Evolutionary conservation across 2,329 filamentous ascomycete genomes (phyloP).

Genomic region (Rhinocladiella mackenziei): DNA sequence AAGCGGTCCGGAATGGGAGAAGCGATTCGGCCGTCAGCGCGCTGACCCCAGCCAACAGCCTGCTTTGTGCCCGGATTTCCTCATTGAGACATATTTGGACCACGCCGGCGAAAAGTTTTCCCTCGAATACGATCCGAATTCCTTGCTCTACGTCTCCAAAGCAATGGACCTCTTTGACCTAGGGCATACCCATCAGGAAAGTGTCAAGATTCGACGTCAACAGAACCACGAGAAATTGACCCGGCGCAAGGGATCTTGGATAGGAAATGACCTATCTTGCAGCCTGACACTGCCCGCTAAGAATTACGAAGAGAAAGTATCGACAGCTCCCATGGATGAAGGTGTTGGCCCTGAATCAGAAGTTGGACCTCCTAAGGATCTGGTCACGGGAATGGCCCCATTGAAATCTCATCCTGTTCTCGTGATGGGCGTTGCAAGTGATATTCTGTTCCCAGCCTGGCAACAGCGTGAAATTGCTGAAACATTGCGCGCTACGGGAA

Average conservation of each 20-base stretch:
- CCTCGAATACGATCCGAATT: constrained; percentile 93
- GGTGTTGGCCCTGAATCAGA: constrained; percentile 33
- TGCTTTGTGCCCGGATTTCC: constrained; percentile 91
- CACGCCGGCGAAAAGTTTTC: constrained; percentile 98
- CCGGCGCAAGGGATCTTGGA: constrained; percentile 36
- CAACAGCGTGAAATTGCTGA: constrained; percentile 93
- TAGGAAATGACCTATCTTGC: constrained; percentile 54
- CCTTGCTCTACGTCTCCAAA: constrained; percentile 91
- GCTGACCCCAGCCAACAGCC: constrained; percentile 83
- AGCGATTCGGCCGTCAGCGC: constrained; percentile 80
- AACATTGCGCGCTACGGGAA: constrained; percentile 71
- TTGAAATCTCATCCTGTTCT: constrained; percentile 75
- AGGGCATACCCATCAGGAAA: constrained; percentile 64
- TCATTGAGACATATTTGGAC: constrained; percentile 97
- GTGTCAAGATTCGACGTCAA: constrained; percentile 58
- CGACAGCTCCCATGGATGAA: constrained; percentile 34
- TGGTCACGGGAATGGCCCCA: constrained; percentile 68
- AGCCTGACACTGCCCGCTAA: constrained; percentile 75
- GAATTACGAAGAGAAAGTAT: constrained; percentile 82
- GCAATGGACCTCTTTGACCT: constrained; percentile 98
- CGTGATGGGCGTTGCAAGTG: constrained; percentile 89
- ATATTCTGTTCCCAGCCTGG: constrained; percentile 97
- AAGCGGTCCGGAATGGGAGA: constrained; percentile 95
- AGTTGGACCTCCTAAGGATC: constrained; percentile 66
- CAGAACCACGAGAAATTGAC: constrained; percentile 56